Evolutionary conservation across 352 stramenopile species (phyloP), one percentile per base, ranked within the genome.

Genomic region (Aphanomyces astaci): DNA sequence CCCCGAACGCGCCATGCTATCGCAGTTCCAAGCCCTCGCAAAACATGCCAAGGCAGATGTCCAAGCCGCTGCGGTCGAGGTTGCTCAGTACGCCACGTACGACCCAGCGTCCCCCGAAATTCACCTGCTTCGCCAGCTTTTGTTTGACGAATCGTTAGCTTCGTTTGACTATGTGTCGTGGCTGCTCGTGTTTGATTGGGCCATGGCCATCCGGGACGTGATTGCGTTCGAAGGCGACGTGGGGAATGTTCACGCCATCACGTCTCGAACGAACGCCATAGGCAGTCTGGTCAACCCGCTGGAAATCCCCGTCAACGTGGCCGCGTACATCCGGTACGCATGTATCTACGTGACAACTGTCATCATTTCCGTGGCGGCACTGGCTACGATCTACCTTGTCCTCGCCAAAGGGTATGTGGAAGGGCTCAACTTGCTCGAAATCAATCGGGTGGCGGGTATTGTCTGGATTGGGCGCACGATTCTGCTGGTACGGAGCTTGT

Each of bases 401-500:
- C 22, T 31, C n/a, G n/a, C n/a, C n/a, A 46, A 30, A 3, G n/a
- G 17, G 62, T 48, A 15, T 25, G 19, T 57, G 2, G 62, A 68
- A 36, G 43, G 62, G 17, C 1, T 31, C 22, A 57, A 68, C 22
- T 11, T 59, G 10, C 55, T 68, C 17, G 46, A 30, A 22, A 17
- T 68, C 10, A 57, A 68, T 52, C 62, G 62, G 11, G 62, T 68
- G 2, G 22, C 39, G 19, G 40, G 62, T 3, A 40, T 68, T 22
- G 62, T 59, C 3, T 68, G 62, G 62, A 59, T 68, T 17, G 62
- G 62, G 2, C 62, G 62, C 2, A 28, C 62, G 33, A 24, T 68
- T 19, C 62, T 68, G 3, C 25, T 68, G 4, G 0, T 55, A 11
- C 48, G 48, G 10, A 22, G 48, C 25, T 11, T 55, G 1, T 17